Conservation (phyloP, 495 filamentous ascomycete species). For the Aspergillus sclerotioniger region DNA sequence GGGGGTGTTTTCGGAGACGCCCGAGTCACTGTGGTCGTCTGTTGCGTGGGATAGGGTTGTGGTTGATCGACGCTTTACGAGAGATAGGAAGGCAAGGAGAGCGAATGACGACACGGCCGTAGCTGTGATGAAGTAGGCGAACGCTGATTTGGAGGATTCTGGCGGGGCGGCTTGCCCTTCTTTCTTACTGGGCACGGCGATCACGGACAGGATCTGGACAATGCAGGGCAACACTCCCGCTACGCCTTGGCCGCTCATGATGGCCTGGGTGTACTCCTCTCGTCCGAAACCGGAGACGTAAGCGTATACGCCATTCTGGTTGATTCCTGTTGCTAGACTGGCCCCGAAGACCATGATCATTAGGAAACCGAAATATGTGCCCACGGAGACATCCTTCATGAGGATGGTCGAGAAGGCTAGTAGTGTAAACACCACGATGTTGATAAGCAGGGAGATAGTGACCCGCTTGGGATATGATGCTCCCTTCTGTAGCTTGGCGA, state of each 20-base stretch:
- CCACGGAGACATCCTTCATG: constrained; percentile 57
- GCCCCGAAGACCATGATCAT: constrained; percentile 79
- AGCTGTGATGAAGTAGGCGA: constrained; percentile 89
- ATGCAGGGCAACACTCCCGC: constrained; percentile 89
- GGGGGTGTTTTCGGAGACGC: neutral
- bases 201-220: constrained; percentile 76
- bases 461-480: constrained; percentile 86
- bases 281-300: constrained; percentile 82
- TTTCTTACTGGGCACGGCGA: constrained; percentile 55
- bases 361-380: constrained; percentile 73
- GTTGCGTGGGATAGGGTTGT: constrained; percentile 17
- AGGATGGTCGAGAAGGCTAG: constrained; percentile 75
- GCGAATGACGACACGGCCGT: constrained; percentile 59
- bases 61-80: constrained; percentile 41
- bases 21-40: constrained; percentile 1
- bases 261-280: constrained; percentile 86
- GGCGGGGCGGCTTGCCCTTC: constrained; percentile 12
- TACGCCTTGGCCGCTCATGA: constrained; percentile 93
- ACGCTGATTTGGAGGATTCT: constrained; percentile 66
- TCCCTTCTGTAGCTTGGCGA: constrained; percentile 73
- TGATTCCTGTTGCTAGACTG: constrained; percentile 76
- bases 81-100: constrained; percentile 59
- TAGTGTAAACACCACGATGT: constrained; percentile 66
- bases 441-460: constrained; percentile 67
- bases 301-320: constrained; percentile 93